Evolutionary conservation across 2,329 filamentous ascomycete genomes (phyloP), one percentile per base, ranked within the genome.

Genomic region (Apiospora hydei): DNA sequence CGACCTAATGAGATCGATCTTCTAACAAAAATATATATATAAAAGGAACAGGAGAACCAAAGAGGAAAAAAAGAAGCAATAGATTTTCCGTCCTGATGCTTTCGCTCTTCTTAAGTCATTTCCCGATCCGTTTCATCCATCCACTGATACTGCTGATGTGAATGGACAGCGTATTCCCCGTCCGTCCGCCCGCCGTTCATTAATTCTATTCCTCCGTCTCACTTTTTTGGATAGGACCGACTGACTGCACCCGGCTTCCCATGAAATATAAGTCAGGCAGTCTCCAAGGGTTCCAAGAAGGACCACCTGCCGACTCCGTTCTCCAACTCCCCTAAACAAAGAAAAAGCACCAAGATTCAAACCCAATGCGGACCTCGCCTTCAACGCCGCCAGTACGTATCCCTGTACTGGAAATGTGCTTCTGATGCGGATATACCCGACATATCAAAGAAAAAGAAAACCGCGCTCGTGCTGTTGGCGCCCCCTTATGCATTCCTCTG

Each of bases 331-430:
- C 67, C n/a, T 38, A 26, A 24, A 38, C 26, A 49, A 49, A 49
- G 26, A 69, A 68, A 49, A 49, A 34, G 30, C 16, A 69, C 34
- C 57, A 64, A 61, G 30, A 30, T 41, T 16, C 67, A 69, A 69
- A 69, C 47, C 44, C 43, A 46, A 69, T 69, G 44, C 34, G 4
- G 44, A 38, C 47, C 57, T 67, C 66, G 66, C 66, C 46, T 41
- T 53, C 38, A 61, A 73, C 72, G 72, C 70, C 70, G 69, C 72
- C 72, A 73, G 72, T 70, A 70, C 41, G 41, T 43, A 43, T 38
- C 70, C 69, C 61, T 30, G 72, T 73, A 70, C 70, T 69, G 72
- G 67, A 68, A 26, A 73, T 70, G 69, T 68, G 66, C 57, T 64
- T 41, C 30, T 64, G 57, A 64, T 64, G 57, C 13, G 57, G 21